Evolutionary conservation across 2,329 filamentous ascomycete genomes (phyloP).

Genomic region (Xylaria sp.): DNA sequence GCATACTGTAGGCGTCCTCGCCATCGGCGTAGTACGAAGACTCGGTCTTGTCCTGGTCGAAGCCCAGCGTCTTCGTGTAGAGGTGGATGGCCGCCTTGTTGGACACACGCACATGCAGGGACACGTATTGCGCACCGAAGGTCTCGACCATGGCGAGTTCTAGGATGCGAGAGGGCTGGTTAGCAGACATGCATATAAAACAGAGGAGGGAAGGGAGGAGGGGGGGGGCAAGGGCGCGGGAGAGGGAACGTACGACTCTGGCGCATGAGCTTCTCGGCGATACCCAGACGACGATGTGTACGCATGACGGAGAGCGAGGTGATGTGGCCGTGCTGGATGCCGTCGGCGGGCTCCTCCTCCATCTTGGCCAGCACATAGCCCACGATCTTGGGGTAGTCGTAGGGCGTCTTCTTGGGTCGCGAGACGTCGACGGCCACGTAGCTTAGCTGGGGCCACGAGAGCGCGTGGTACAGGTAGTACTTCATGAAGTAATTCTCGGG

Average conservation of each 20-base stretch:
- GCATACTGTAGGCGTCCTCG: constrained; percentile 96
- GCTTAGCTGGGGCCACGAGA: constrained; percentile 97
- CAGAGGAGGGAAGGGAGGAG: background rate
- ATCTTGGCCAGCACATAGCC: constrained; percentile 99
- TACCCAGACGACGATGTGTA: constrained; percentile 88
- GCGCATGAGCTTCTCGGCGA: constrained; percentile 97
- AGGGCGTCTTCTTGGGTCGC: constrained; percentile 78
- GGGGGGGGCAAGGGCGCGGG: too few relatives aligned
- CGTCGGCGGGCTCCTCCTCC: constrained; percentile 96
- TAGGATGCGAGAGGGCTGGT: constrained; percentile 50
- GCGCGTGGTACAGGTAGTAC: constrained; percentile 99
- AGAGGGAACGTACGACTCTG: constrained; percentile 79
- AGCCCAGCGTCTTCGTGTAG: constrained; percentile 92
- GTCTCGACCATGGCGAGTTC: constrained; percentile 97
- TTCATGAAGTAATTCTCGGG: constrained; percentile 99
- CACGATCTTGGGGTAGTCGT: constrained; percentile 96
- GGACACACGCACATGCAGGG: constrained; percentile 92
- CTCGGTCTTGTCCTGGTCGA: constrained; percentile 87
- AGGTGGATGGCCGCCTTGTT: constrained; percentile 92
- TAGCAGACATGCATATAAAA: background rate
- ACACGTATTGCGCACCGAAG: constrained; percentile 91
- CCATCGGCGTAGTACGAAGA: constrained; percentile 96
- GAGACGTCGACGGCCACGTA: constrained; percentile 96
- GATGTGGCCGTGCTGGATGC: constrained; percentile 94
- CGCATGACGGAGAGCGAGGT: constrained; percentile 96